phyloP scores from a whole-genome alignment of 768 basidiomycete species.

The Coprinopsis marcescibilis region DNA sequence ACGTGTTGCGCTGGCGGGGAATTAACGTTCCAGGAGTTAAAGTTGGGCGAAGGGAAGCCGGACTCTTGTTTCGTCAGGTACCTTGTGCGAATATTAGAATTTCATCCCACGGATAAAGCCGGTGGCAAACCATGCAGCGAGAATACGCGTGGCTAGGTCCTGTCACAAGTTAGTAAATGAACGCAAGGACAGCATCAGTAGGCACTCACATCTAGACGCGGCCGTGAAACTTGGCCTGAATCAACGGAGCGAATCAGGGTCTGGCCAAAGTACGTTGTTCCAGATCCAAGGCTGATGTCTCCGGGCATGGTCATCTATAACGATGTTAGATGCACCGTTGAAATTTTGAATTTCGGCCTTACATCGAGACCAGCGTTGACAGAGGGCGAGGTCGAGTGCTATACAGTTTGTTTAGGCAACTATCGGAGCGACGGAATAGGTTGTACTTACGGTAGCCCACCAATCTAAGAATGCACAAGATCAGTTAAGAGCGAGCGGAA shows the following conservation, averaged over 20 bases:
- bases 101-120: no score
- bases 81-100: no score
- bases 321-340: neutral
- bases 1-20: conserved; percentile 37
- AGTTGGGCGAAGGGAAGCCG: conserved; percentile 54
- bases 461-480: conserved; percentile 51
- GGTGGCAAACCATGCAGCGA: conserved; percentile 58
- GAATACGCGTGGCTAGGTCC: conserved; percentile 68
- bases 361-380: conserved; percentile 62
- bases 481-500: no score
- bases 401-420: neutral
- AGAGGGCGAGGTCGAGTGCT: conserved; percentile 47
- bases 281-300: conserved; percentile 43
- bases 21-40: conserved; percentile 45
- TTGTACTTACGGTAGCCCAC: conserved; percentile 48
- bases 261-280: conserved; percentile 56
- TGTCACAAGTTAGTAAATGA: conserved; percentile 14
- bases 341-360: conserved; percentile 12
- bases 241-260: conserved; percentile 54
- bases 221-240: conserved; percentile 50
- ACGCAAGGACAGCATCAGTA: neutral
- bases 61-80: conserved; percentile 52
- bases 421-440: neutral
- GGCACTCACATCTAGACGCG: conserved; percentile 45
- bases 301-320: conserved; percentile 70